Base-by-base conservation (phyloP, 345 rosid genomes). In the Moricandia arvensis region DNA sequence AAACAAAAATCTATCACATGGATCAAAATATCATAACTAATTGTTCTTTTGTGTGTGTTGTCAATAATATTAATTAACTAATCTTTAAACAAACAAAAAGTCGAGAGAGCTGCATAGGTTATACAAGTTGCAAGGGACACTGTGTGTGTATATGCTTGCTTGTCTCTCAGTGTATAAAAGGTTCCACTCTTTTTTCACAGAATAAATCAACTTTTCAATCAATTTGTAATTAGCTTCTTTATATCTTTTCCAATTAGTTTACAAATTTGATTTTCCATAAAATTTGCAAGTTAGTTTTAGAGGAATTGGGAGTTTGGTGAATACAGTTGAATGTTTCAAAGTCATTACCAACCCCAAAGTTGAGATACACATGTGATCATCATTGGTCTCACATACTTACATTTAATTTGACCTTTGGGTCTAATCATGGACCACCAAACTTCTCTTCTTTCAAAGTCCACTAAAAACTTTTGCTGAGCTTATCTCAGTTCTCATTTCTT, bases 351-450 rank as follows among this genome's bases (percentile, higher is more conserved):
- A 58, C 55, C 55, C 80, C 76, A 58, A 77, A 58, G 80, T 45
- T 64, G 55, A 76, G 59, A 41, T 35, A 53, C 37, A 76, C 80
- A 76, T 75, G 59, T 70, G 80, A 71, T 51, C 54, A 57, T 43
- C 79, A 29, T 17, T 68, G 74, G n/a, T 66, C 61, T 1, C 74
- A 15, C 58, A 49, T 8, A 68, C 38, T 29, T 33, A 13, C 45
- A 66, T 4, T 59, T 24, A 57, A 69, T 69, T 16, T 63, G 75
- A 76, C 75, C 66, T 68, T 69, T 76, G 9, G 55, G 69, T 47
- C 54, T 43, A 45, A 45, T 45, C 55, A 27, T 59, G 80, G 80
- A 77, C 80, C 80, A 77, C 76, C 4, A 71, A 77, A 33, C 63
- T 65, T 71, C 66, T 76, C 65, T 69, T 76, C 75, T 62, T 69